Conservation (phyloP, 192 early-diverging fungal genomes). For the Geranomyces michiganensis region DNA sequence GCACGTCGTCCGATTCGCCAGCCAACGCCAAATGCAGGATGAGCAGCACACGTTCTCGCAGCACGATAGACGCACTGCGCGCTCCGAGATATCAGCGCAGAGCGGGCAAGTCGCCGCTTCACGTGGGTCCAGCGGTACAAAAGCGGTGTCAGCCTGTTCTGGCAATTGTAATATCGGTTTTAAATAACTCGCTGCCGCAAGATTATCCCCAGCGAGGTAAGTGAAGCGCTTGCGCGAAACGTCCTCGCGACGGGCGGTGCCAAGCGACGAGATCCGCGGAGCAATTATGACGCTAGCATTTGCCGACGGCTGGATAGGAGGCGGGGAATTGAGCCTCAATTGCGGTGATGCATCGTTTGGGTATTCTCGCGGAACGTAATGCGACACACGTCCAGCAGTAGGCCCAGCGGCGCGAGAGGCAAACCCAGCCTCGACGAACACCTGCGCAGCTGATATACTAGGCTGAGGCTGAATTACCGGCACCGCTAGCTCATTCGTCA, state of each 20-base stretch:
- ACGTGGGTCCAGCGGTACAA: conserved; percentile 15
- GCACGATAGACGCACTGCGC: conserved; percentile 27
- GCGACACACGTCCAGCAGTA: background rate
- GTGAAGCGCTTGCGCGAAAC: conserved; percentile 25
- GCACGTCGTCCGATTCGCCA: conserved; percentile 20
- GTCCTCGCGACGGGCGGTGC: conserved; percentile 15
- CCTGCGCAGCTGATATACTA: background rate
- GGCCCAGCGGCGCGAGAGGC: background rate
- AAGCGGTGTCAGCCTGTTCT: background rate
- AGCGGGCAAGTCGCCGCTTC: conserved; percentile 33
- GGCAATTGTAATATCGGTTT: conserved; percentile 1
- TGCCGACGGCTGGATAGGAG: background rate
- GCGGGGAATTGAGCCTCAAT: too few species aligned
- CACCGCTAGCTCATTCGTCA: background rate
- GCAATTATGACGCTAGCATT: conserved; percentile 15
- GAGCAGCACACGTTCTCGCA: conserved; percentile 29
- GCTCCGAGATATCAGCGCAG: conserved; percentile 32
- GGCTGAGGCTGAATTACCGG: background rate
- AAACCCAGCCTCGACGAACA: conserved; percentile 8
- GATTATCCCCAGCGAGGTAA: conserved; percentile 27
- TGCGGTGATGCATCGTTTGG: background rate
- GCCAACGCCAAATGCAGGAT: conserved; percentile 35
- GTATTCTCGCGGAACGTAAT: background rate
- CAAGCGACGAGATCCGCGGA: conserved; percentile 32
- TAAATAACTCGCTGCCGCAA: background rate